Evolutionary conservation across 352 stramenopile genomes (phyloP).

Genomic region (Globisporangium lucens): DNA sequence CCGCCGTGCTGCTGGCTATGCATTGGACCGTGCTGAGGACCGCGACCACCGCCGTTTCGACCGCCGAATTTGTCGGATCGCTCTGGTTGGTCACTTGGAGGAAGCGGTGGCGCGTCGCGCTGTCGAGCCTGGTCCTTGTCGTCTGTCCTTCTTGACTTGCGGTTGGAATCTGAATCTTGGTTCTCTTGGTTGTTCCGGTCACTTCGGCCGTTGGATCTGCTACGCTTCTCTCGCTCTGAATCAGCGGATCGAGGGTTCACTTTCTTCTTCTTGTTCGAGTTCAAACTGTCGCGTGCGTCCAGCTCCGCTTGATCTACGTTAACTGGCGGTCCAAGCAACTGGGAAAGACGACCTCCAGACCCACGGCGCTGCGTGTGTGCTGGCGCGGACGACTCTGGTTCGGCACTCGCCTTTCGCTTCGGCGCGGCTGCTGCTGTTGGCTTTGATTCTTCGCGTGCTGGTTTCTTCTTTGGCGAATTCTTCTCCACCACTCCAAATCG

Average conservation of each 20-base stretch:
- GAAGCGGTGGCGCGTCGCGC: slow-evolving; percentile 22
- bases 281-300: slow-evolving; percentile 59
- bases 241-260: slow-evolving; percentile 17
- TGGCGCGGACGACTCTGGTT: slow-evolving; percentile 13
- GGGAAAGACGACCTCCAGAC: slow-evolving; percentile 31
- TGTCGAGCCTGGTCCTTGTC: slow-evolving; percentile 18
- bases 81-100: slow-evolving; percentile 30
- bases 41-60: slow-evolving; percentile 13
- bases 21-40: slow-evolving; percentile 15
- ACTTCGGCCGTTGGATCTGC: slow-evolving; percentile 7
- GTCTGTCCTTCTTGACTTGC: slow-evolving; percentile 24
- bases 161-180: slow-evolving; percentile 18
- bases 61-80: slow-evolving; percentile 20
- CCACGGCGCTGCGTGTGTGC: slow-evolving; percentile 11
- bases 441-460: slow-evolving; percentile 20
- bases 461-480: slow-evolving; percentile 21
- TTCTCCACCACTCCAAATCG: slow-evolving; percentile 64
- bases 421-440: slow-evolving; percentile 22
- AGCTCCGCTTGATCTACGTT: slow-evolving; percentile 79
- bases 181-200: slow-evolving; percentile 31
- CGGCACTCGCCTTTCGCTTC: slow-evolving; percentile 21
- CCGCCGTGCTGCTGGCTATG: slow-evolving; percentile 37
- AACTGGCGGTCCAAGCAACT: slow-evolving; percentile 64
- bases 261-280: slow-evolving; percentile 64
- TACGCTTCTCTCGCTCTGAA: slow-evolving; percentile 9